Base-by-base conservation (phyloP, 23 red algal species). In the Gracilariopsis chorda region DNA sequence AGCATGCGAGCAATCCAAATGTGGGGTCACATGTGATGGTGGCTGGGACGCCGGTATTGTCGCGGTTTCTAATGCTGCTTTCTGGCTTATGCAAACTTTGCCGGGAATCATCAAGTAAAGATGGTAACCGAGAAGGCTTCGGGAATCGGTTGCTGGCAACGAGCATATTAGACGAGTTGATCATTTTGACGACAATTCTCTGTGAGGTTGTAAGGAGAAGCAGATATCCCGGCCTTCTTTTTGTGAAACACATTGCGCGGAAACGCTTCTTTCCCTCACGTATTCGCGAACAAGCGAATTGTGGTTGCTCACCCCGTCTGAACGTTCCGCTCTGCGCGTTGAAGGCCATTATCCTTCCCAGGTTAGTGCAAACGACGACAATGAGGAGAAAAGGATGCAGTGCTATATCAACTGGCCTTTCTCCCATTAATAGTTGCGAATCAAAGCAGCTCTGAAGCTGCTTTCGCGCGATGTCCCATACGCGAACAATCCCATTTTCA, bases 181-280 rank as follows among this genome's bases (percentile, higher is more conserved):
- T 58, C 43, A 91, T 47, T 51, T 72, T 49, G 33, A 80, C 72
- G 32, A 91, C 42, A 28, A 91, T 68, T 25, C 87, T 28, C 1
- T 70, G 10, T 28, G 87, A 91, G 24, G 87, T 58, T 51, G 87
- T 91, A 24, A 91, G 45, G 27, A 91, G 56, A 19, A 91, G 21
- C 40, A 91, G 56, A 80, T 79, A 79, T 9, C 45, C 42, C 0
- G 87, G 87, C 6, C 55, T 52, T n/a, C 70, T 70, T 12, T 78
- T 70, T 52, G 69, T 44, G 61, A 91, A 91, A 69, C 75, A 80
- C 73, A 91, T 91, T 2, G 87, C 87, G 9, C 65, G 75, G 44
- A 72, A 91, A 13, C 87, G 87, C 32, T 73, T 70, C 71, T 67
- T 81, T 70, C 70, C 53, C 30, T 91, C 87, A 2, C 87, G 32